Percentiles rank a stretch among this genome's conserved stretches.
phyloP scores from a whole-genome alignment of 176 grass and related monocot species.

The Oryza brachyantha region DNA sequence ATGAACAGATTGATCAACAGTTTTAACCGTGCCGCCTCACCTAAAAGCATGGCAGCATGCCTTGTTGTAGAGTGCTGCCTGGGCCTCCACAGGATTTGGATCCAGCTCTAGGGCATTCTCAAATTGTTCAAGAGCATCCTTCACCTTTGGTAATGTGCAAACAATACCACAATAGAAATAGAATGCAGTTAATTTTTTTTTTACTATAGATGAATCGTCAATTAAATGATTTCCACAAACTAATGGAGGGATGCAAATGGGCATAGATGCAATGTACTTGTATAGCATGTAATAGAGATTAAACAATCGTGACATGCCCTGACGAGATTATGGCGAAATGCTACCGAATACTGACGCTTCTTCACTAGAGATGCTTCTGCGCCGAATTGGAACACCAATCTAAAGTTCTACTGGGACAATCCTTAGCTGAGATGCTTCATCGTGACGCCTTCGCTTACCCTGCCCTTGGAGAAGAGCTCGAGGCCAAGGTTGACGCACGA shows the following conservation, averaged over 20 bases:
- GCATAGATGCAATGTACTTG: too few relatives aligned
- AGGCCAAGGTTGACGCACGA: slow-evolving; percentile 86
- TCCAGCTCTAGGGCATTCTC: slow-evolving; percentile 72
- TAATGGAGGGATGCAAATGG: neutral
- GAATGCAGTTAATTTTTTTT: slow-evolving; percentile 14
- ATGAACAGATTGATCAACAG: neutral
- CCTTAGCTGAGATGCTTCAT: neutral
- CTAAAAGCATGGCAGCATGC: slow-evolving; percentile 97
- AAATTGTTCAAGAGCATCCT: slow-evolving; percentile 78
- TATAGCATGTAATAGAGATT: neutral
- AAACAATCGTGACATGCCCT: neutral
- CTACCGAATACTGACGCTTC: neutral
- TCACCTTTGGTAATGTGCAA: slow-evolving; percentile 62
- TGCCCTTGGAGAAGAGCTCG: slow-evolving; percentile 84
- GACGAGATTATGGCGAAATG: neutral
- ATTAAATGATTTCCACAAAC: neutral
- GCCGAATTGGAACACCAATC: neutral
- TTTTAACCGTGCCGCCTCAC: slow-evolving; percentile 32
- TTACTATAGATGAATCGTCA: neutral
- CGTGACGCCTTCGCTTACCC: slow-evolving; percentile 43
- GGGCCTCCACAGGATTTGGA: slow-evolving; percentile 80
- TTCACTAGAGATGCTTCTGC: neutral
- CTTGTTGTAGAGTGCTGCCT: slow-evolving; percentile 94
- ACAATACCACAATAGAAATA: slow-evolving; percentile 20
- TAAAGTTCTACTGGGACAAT: neutral